Base-by-base conservation (phyloP, 1,284 basidiomycete species). In the Ustilago cynodontis region DNA sequence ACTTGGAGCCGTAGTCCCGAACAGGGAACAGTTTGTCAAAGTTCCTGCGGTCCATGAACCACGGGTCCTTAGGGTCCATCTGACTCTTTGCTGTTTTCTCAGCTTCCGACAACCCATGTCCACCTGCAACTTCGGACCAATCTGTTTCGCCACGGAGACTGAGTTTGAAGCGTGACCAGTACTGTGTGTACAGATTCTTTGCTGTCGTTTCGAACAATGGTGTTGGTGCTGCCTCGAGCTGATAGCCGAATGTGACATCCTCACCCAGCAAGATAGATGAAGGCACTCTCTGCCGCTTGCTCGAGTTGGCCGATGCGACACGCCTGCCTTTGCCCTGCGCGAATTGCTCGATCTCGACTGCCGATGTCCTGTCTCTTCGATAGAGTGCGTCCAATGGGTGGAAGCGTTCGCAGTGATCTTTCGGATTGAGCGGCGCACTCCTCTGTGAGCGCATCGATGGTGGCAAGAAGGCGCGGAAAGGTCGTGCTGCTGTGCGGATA, bases 41-140 rank as follows among this genome's bases (percentile, higher is more conserved):
- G 67, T 76, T 79, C 28, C 41, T 52, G 18, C 77, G 66, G 37
- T 79, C 70, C 51, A 79, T 26, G 65, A 79, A 79, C 77, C 77
- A 79, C 5, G 77, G 77, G 26, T 79, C 73, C 26, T 79, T 76
- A 43, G 61, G 43, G 28, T 73, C 35, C 20, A 69, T 50, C 35
- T 61, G 62, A 29, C 31, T 37, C 41, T 68, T 61, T 26, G 70
- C 73, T 24, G 54, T 28, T 10, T 33, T 13, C 52, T 77, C 75
- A 0, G 50, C 59, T 11, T 28, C 29, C 6, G 70, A 54, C 31
- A 77, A 55, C 1, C n/a, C 57, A 2, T 54, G 29, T 0, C 39
- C 56, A 13, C 66, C 66, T 29, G 66, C 63, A 6, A 66, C 59
- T 14, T 53, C 26, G 35, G 65, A 65, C 70, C 73, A 76, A 55